Evolutionary conservation across 1,284 basidiomycete genomes (phyloP), one percentile per base, ranked within the genome.

Genomic region (Trametes pubescens): DNA sequence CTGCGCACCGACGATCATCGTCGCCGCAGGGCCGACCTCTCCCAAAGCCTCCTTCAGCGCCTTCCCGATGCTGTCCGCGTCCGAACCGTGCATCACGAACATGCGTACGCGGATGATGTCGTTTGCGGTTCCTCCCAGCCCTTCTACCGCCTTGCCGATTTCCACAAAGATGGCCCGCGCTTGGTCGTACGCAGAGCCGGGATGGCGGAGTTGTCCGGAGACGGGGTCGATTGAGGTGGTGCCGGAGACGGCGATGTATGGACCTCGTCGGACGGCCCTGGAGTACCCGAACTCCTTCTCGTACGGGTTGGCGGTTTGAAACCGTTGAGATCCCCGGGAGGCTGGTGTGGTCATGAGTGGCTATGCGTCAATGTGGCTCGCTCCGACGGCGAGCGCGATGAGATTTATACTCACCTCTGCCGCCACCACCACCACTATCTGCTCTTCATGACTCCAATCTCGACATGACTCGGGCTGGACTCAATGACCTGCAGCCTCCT

Each of bases 231-330:
- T 78, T n/a, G 82, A 80, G 4, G 83, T 84, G 22, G 83, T 84
- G 2, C 83, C 83, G 16, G 82, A 84, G 38, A 84, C 79, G 68
- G 81, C 81, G 69, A 84, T 80, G 74, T 80, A 81, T 8, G 81
- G 80, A 0, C 84, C 84, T 56, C 80, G 78, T 18, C 82, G 80
- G 37, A 83, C 75, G 14, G 81, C 83, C 61, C 83, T 75, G 35
- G 81, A 83, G 71, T 84, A 84, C 0, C 83, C 82, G 63, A 83
- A 84, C 61, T 77, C 67, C 26, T 71, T 68, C 67, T 85, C 83
- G 70, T 82, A 85, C 3, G 83, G 82, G 69, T 84, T 85, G 9
- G 60, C 62, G 69, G 71, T 78, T 74, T 43, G 46, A 62, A 56
- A 62, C 54, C 54, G 64, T 43, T 22, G 48, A 11, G 61, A 40